A percentile compares a stretch with the other conserved stretches of the same genome.
Conservation (phyloP, 2,329 filamentous ascomycete species). For the Uncinocarpus reesii region DNA sequence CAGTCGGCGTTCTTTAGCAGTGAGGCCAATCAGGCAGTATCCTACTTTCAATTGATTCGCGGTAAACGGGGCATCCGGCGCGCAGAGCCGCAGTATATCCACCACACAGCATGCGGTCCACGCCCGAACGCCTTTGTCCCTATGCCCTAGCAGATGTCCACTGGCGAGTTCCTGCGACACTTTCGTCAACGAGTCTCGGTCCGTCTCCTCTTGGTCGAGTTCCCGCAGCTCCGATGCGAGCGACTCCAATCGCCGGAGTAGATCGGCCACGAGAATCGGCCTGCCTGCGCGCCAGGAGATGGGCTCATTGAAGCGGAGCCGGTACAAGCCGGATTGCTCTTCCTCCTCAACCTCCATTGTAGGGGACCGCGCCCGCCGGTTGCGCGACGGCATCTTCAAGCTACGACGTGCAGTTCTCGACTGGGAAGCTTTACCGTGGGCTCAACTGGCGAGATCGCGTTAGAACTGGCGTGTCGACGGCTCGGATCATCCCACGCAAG, state of each 20-base stretch:
- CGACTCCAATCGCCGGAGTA: conserved; percentile 68
- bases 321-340: conserved; percentile 27
- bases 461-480: not conserved
- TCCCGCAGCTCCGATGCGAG: conserved; percentile 73
- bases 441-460: not conserved
- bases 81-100: conserved; percentile 84
- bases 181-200: conserved; percentile 69
- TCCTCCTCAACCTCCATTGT: conserved; percentile 21
- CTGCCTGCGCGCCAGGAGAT: conserved; percentile 88
- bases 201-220: conserved; percentile 76
- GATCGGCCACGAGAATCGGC: conserved; percentile 70
- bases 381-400: conserved; percentile 36
- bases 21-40: not conserved
- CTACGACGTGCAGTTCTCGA: not conserved
- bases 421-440: not conserved
- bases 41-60: conserved; percentile 77
- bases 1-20: not conserved
- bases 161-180: conserved; percentile 78
- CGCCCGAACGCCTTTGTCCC: conserved; percentile 85
- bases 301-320: conserved; percentile 69
- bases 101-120: conserved; percentile 83
- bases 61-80: conserved; percentile 89
- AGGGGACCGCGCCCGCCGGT: conserved; percentile 29
- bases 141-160: conserved; percentile 74
- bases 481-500: not conserved